Base-by-base conservation (phyloP, 192 early-diverging fungal genomes). In the Coemansia erecta region DNA sequence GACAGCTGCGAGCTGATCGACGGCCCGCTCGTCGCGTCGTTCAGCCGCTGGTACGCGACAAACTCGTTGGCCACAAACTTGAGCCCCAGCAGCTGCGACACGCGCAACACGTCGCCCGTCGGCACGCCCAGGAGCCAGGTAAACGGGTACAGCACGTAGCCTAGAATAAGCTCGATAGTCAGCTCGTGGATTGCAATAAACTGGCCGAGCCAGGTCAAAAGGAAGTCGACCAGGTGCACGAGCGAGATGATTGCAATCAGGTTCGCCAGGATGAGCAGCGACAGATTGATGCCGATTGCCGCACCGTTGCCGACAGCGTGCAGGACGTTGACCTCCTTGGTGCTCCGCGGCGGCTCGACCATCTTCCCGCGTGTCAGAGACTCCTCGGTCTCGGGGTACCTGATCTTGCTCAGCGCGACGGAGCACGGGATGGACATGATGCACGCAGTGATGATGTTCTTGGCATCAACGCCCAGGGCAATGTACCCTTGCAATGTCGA, bases 351-450 rank as follows among this genome's bases (percentile, higher is more conserved):
- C 31, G 90, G 87, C 0, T 84, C 75, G 11, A 65, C 67, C 42
- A 87, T 80, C 44, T 82, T 75, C n/a, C 88, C 89, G 17, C 81
- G 82, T 19, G 93, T 91, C 63, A 93, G 43, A 11, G 92, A 86
- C 41, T 88, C 86, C 44, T 92, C 90, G 17, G 81, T 87, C 72
- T 95, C 93, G 3, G 93, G 93, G 58, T 87, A 88, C 33, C 88
- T 83, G 63, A 95, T 70, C 83, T 95, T 95, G 76, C 89, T 89
- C 56, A 93, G 80, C 44, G 89, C 84, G 49, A 95, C 64, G 14
- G 89, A 87, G 58, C 87, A 87, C 2, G 93, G 93, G 22, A 95
- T 86, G 21, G 93, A 95, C 92, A 95, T 93, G 82, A 93, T 74
- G 70, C 92, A 93, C 14, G 90, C 85, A 0, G 92, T 90, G 61